Evolutionary conservation across 2,329 filamentous ascomycete genomes (phyloP), one percentile per base, ranked within the genome.

Genomic region (Rhynchosporium agropyri): DNA sequence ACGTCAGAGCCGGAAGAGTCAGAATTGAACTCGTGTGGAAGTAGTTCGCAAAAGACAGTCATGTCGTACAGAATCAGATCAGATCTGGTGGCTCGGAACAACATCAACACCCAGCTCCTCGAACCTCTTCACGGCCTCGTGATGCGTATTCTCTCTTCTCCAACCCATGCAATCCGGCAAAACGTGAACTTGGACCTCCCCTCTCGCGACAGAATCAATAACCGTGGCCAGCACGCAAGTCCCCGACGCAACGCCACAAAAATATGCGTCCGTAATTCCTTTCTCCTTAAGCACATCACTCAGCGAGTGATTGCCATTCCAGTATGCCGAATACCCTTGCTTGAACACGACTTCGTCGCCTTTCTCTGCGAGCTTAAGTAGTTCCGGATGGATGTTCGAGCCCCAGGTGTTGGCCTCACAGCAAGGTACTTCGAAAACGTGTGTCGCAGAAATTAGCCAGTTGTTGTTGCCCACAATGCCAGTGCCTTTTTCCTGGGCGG

Each of bases 161-260:
- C 53, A 63, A 1, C 56, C 61, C 29, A 63, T 36, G 43, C 61
- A 63, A 53, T 63, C 61, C 3, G 56, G 56, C 29, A 63, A 40
- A 20, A 48, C 61, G 31, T 56, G 56, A 1, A 63, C 61, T 3
- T 45, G 8, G 8, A 48, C 40, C 26, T 49, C 42, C 4, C 43
- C 43, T 12, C 13, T 10, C 31, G 13, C 12, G 4, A 63, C 40
- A 3, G 61, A 51, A 36, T 63, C 61, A 43, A 60, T 15, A 2
- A 63, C 50, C 15, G 56, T 60, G 33, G 61, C 61, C 4, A 63
- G 33, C 5, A 63, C 61, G 29, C 61, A 63, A 10, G 61, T 63
- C 3, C 61, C 61, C 31, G 40, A 49, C 9, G 61, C 61, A 6
- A 58, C 56, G 13, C 61, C 61, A 48, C 55, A 58, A 20, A 63